Evolutionary conservation across 2,329 filamentous ascomycete genomes (phyloP).

Genomic region (Aspergillus texensis): DNA sequence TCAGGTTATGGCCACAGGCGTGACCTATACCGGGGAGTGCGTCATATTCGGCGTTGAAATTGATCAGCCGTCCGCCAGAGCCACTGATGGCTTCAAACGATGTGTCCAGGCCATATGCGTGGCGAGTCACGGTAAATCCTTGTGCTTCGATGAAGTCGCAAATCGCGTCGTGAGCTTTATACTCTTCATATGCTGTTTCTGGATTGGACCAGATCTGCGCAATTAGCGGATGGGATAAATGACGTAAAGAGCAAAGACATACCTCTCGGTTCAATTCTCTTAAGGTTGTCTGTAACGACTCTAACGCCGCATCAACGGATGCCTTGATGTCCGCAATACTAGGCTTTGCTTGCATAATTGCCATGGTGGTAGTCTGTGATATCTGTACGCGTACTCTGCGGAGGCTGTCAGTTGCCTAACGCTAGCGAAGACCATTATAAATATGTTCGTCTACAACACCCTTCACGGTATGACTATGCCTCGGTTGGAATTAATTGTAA

Average conservation of each 20-base stretch:
- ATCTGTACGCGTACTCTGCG: background rate
- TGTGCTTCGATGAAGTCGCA: conserved; percentile 47
- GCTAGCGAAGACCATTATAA: background rate
- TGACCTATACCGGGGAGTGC: conserved; percentile 44
- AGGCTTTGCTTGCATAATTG: conserved; percentile 8
- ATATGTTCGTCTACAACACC: background rate
- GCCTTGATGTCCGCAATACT: conserved; percentile 26
- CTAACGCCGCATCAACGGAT: conserved; percentile 24
- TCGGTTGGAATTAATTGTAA: background rate
- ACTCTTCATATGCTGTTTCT: conserved; percentile 56
- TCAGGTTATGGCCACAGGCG: conserved; percentile 46
- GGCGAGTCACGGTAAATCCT: conserved; percentile 51
- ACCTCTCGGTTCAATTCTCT: conserved; percentile 32
- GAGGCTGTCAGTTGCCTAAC: background rate
- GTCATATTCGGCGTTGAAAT: conserved; percentile 49
- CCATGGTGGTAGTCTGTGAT: conserved; percentile 19
- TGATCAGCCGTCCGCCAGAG: conserved; percentile 38
- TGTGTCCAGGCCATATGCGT: conserved; percentile 56
- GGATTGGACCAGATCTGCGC: conserved; percentile 51
- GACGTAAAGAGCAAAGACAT: background rate
- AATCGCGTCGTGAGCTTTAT: conserved; percentile 55
- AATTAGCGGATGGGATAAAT: background rate
- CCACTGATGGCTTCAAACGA: conserved; percentile 54
- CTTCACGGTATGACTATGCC: background rate
- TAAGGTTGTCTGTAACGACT: conserved; percentile 22